Base-by-base conservation (phyloP, 805 yeast species). In the Schwanniomyces pseudopolymorphus region DNA sequence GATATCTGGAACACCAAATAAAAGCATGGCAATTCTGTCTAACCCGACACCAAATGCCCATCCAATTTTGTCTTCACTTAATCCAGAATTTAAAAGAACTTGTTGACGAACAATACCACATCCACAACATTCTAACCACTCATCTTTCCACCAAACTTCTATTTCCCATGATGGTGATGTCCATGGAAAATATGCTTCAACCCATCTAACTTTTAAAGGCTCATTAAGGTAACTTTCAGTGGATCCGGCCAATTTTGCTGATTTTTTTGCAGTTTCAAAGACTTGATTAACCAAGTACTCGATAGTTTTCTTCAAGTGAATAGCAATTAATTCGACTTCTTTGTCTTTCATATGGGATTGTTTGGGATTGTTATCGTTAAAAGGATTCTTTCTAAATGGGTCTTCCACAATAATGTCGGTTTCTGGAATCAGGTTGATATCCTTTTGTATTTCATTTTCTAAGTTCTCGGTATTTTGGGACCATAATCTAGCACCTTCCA, bases 11-110 rank as follows among this genome's bases (percentile, higher is more conserved):
- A 94, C 85, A 19, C 95, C 97, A 69, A 91, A 94, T 43, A 94
- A 72, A 16, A 94, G 71, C 99, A 94, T 94, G 31, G 99, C 98
- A 48, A 92, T 81, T 59, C 99, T 78, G 64, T 94, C 99, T 42
- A 94, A 74, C 0, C 99, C 99, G 43, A 94, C 76, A 16, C 99
- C 99, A 70, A 94, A 94, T 1, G 99, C 99, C 98, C 99, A 94
- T 2, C 97, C 95, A 39, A 92, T 75, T 20, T 83, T 79, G 49
- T 81, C 77, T 20, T 77, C 68, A 4, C 55, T 48, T 43, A 84
- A 72, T 0, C 89, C 95, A 1, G 97, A 79, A 54, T 85, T 86
- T 19, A 79, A 70, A 33, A 89, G 72, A 0, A 92, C 96, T 42
- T 81, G 82, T 54, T 89, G 85, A 54, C 82, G 83, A 6, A 90